These are phyloP conservation scores for Rhynchospora breviuscula DNA, from an alignment of 176 grass and related monocot genomes.

Conservation along the genomic window DNA sequence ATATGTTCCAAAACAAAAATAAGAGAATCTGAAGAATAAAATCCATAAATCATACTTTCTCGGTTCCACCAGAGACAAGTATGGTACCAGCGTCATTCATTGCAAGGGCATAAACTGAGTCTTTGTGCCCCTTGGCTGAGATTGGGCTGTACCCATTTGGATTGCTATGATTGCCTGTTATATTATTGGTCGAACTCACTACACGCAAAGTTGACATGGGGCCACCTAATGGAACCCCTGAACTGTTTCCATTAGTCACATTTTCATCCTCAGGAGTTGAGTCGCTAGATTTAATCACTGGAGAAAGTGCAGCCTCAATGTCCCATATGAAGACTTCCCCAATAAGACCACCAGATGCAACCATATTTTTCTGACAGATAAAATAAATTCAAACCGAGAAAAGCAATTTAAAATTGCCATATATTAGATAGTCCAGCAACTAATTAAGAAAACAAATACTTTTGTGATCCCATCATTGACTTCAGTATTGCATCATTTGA, in stretches of 20 bases:
- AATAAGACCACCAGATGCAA: slow-evolving; percentile 86
- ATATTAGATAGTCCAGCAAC: neutral
- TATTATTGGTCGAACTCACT: slow-evolving; percentile 52
- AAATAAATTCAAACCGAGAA: slow-evolving; percentile 11
- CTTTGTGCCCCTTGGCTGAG: slow-evolving; percentile 81
- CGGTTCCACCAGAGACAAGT: slow-evolving; percentile 93
- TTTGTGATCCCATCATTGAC: neutral
- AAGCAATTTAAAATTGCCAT: neutral
- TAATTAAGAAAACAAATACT: neutral
- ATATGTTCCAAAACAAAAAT: neutral
- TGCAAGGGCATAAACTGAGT: slow-evolving; percentile 95
- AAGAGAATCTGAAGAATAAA: slow-evolving; percentile 3
- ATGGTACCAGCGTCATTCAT: slow-evolving; percentile 90
- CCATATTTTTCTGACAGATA: slow-evolving; percentile 65
- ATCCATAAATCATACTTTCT: slow-evolving; percentile 49
- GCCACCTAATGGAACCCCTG: slow-evolving; percentile 19
- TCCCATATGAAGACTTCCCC: slow-evolving; percentile 99
- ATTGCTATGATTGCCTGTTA: slow-evolving; percentile 46
- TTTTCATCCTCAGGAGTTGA: slow-evolving; percentile 47
- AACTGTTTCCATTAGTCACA: slow-evolving; percentile 64
- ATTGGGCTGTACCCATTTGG: slow-evolving; percentile 75
- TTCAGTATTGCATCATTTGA: slow-evolving; percentile 1
- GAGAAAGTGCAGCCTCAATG: slow-evolving; percentile 72
- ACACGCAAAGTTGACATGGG: slow-evolving; percentile 55
- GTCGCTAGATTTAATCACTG: slow-evolving; percentile 62